Evolutionary conservation across 148 eudicot species (phyloP), one percentile per base, ranked within the genome.

Genomic region (Diospyros kaki): DNA sequence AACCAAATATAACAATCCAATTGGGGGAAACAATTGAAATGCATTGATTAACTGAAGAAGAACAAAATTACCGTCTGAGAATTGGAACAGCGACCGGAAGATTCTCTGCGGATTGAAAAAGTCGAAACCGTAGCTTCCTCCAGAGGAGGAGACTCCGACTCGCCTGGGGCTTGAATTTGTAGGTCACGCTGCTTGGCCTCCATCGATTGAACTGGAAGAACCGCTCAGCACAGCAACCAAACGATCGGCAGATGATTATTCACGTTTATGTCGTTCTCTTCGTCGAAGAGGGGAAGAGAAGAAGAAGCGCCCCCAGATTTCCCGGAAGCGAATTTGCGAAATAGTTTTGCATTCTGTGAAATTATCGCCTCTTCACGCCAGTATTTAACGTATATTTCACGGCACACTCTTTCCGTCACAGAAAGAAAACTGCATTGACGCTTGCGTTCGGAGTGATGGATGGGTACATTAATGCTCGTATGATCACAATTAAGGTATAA

Each of bases 41-140:
- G 38, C 48, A 46, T 64, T 42, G 8, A 75, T 55, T 17, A 58
- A 67, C n/a, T 10, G 41, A 67, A 66, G 54, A 64, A 44, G 11
- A 28, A 28, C 0, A 28, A 28, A 74, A 75, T 75, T 75, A 75
- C 78, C 73, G 38, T 46, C 6, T 58, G 72, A 58, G 18, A 55
- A 4, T 2, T 75, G 64, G 55, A 66, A 66, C 12, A 54, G 9
- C 28, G 50, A 43, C 54, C 40, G 48, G n/a, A 5, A 63, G 43
- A 2, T 41, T 12, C 40, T n/a, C 53, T 4, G 62, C 41, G 14
- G 64, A 64, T 56, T 9, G 71, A 56, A 51, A 68, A 18, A 56
- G 10, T 17, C 54, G 77, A 66, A 75, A 66, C 77, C 77, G 65
- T 75, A 56, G 72, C 56, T 52, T 45, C 58, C 15, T 28, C 28